Percentiles rank a stretch among this genome's conserved stretches.
Evolutionary conservation across 345 rosid species (phyloP).

Genomic region (Euphorbia tirucalli): DNA sequence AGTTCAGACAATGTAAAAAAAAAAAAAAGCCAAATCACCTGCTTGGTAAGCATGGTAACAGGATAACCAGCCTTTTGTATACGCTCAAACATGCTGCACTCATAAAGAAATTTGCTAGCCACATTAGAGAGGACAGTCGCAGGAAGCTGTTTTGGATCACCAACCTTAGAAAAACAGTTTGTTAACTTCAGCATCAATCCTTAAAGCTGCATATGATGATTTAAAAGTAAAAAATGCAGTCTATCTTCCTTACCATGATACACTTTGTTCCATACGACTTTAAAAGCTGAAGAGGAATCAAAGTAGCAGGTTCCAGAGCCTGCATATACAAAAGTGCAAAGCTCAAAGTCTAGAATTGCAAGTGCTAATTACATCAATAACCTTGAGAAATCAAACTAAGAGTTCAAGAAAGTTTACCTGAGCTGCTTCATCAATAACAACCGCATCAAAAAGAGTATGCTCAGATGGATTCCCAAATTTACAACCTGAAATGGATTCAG

Average conservation of each 20-base stretch:
- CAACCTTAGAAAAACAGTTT: constrained; percentile 55
- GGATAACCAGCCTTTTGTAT: constrained; percentile 91
- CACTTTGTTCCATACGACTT: constrained; percentile 85
- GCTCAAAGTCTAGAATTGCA: constrained; percentile 15
- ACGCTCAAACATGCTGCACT: constrained; percentile 99
- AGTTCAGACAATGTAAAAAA: neutral
- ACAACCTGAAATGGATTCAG: constrained; percentile 66
- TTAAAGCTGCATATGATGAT: neutral
- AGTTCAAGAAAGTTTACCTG: constrained; percentile 48
- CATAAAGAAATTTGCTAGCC: constrained; percentile 81
- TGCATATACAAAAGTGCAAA: constrained; percentile 33
- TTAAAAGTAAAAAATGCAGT: neutral
- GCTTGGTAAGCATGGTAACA: constrained; percentile 90
- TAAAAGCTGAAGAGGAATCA: constrained; percentile 91
- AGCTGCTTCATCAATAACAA: constrained; percentile 96
- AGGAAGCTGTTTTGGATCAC: constrained; percentile 98
- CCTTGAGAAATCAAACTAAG: constrained; percentile 25
- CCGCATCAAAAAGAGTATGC: constrained; percentile 80
- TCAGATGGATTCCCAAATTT: constrained; percentile 78
- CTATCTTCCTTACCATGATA: constrained; percentile 62
- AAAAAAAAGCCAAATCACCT: constrained; percentile 40
- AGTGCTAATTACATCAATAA: constrained; percentile 17
- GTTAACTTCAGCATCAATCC: constrained; percentile 14
- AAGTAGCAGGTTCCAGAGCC: constrained; percentile 99
- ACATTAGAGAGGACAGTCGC: constrained; percentile 92